Conservation (phyloP, 129 eudicot species). For the Gnaphalium uliginosum region DNA sequence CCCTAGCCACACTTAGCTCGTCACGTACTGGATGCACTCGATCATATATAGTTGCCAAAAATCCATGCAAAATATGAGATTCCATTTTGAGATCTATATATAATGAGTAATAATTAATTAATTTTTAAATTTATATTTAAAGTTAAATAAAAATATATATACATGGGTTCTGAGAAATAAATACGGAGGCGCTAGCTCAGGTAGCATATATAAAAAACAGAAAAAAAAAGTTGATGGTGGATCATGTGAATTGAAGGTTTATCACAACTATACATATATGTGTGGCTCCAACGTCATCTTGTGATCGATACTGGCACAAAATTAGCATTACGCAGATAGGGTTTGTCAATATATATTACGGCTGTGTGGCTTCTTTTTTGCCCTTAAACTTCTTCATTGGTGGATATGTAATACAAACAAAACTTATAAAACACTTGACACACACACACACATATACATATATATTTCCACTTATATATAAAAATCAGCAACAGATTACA, state of each 20-base stretch:
- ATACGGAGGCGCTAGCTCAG: too few species aligned
- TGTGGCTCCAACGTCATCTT: slow-evolving; percentile 40
- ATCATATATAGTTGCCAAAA: not conserved
- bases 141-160: too few species aligned
- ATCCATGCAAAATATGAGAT: not conserved
- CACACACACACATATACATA: slow-evolving; percentile 18
- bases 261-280: slow-evolving; percentile 37
- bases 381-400: slow-evolving; percentile 45
- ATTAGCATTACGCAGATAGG: slow-evolving; percentile 40
- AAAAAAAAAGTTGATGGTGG: slow-evolving; percentile 12
- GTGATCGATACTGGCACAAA: slow-evolving; percentile 32
- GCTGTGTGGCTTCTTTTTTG: slow-evolving; percentile 50
- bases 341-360: slow-evolving; percentile 44
- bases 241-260: slow-evolving; percentile 22
- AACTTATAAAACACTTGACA: slow-evolving; percentile 2
- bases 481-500: slow-evolving; percentile 29
- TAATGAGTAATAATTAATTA: too few species aligned
- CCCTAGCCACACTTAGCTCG: not conserved
- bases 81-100: not conserved
- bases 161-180: not conserved
- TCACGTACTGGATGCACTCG: not conserved
- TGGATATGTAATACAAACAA: slow-evolving; percentile 31
- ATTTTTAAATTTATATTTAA: too few species aligned
- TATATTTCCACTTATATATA: slow-evolving; percentile 3
- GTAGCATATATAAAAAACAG: slow-evolving; percentile 4